Percentiles rank a stretch among this genome's conserved stretches.
Evolutionary conservation across 768 basidiomycete genomes (phyloP).

Genomic region (Xerocomellus dryophilus): DNA sequence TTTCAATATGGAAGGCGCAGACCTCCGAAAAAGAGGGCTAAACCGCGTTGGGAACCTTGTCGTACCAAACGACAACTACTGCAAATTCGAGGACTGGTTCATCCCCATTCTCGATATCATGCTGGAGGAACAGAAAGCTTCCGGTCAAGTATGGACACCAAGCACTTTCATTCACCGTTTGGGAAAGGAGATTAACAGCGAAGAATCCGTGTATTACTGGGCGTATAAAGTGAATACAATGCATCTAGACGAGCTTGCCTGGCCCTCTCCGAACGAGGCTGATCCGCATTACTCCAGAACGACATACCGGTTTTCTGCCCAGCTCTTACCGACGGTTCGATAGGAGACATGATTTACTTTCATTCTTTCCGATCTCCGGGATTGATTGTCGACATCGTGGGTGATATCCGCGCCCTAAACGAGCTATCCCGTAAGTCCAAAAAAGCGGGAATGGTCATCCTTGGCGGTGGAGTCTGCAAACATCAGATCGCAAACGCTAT

Average conservation of each 20-base stretch:
- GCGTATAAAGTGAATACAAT: slow-evolving; percentile 84
- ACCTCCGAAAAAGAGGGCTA: slow-evolving; percentile 83
- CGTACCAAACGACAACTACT: slow-evolving; percentile 98
- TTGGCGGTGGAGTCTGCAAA: slow-evolving; percentile 98
- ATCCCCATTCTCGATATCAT: slow-evolving; percentile 87
- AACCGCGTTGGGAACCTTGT: slow-evolving; percentile 96
- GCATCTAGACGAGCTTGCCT: slow-evolving; percentile 13
- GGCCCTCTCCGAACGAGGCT: slow-evolving; percentile 20
- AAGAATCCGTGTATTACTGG: slow-evolving; percentile 99
- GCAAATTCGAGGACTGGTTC: slow-evolving; percentile 99
- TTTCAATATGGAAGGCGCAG: slow-evolving; percentile 88
- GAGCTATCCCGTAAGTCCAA: slow-evolving; percentile 82
- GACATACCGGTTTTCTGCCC: slow-evolving; percentile 99
- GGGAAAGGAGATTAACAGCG: slow-evolving; percentile 97
- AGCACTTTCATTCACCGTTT: slow-evolving; percentile 87
- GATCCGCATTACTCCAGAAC: slow-evolving; percentile 58
- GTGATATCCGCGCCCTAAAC: slow-evolving; percentile 89
- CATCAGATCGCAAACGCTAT: slow-evolving; percentile 99
- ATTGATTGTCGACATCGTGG: slow-evolving; percentile 88
- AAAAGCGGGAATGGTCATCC: slow-evolving; percentile 97
- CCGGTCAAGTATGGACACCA: slow-evolving; percentile 81
- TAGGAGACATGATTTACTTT: slow-evolving; percentile 99
- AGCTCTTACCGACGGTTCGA: slow-evolving; percentile 94
- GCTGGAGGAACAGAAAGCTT: slow-evolving; percentile 81
- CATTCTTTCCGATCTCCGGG: slow-evolving; percentile 90